Evolutionary conservation across 495 filamentous ascomycete species (phyloP).

Genomic region (Pyrenula massariospora): DNA sequence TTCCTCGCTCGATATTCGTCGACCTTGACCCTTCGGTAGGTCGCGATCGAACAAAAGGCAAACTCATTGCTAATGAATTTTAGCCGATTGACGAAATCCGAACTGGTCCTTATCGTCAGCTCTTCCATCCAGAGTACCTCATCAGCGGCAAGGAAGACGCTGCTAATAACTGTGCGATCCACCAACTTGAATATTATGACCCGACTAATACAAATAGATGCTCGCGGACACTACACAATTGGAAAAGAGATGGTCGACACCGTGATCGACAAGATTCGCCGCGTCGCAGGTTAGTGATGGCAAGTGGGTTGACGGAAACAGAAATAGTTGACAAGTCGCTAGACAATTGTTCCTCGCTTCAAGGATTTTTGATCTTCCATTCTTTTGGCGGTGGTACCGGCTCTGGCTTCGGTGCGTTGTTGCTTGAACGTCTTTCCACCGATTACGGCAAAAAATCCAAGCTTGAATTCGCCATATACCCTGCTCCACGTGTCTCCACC

Average conservation of each 20-base stretch:
- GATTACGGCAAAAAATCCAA: constrained; percentile 95
- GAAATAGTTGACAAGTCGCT: constrained; percentile 8
- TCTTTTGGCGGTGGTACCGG: constrained; percentile 89
- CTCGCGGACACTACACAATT: constrained; percentile 85
- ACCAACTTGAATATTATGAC: background rate
- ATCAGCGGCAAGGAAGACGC: constrained; percentile 92
- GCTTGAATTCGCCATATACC: constrained; percentile 86
- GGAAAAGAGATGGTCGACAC: constrained; percentile 83
- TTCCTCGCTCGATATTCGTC: constrained; percentile 81
- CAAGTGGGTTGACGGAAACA: background rate
- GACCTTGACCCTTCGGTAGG: constrained; percentile 77
- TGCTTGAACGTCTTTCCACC: constrained; percentile 76
- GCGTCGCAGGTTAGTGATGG: constrained; percentile 54
- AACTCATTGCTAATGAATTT: constrained; percentile 8
- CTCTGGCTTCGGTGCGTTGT: constrained; percentile 78
- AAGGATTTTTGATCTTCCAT: constrained; percentile 90
- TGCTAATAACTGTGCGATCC: constrained; percentile 65
- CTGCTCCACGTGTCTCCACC: constrained; percentile 72
- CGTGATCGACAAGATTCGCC: constrained; percentile 75
- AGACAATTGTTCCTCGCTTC: constrained; percentile 87
- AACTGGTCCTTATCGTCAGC: constrained; percentile 67
- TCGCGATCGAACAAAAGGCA: background rate
- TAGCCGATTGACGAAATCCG: constrained; percentile 85
- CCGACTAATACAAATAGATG: constrained; percentile 42
- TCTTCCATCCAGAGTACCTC: constrained; percentile 81